Evolutionary conservation across 805 yeast genomes (phyloP).

Genomic region (Saccharomycopsis sp.): DNA sequence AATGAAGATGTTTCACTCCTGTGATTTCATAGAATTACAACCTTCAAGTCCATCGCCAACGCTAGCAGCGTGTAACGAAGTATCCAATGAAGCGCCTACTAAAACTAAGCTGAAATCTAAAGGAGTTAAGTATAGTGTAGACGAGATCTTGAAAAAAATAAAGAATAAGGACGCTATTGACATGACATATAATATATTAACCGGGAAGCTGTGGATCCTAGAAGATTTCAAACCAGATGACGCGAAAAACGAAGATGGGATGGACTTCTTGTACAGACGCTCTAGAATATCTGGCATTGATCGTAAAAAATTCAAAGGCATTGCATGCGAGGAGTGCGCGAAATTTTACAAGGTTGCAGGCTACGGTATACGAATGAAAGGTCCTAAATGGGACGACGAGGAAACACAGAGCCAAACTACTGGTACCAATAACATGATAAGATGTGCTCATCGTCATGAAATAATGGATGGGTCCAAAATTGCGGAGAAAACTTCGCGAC

Average conservation of each 20-base stretch:
- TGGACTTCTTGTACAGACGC: neutral
- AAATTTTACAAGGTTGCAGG: slow-evolving; percentile 10
- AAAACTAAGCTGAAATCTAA: neutral
- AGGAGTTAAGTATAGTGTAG: slow-evolving; percentile 8
- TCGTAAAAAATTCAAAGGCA: slow-evolving; percentile 1
- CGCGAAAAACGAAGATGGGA: slow-evolving; percentile 1
- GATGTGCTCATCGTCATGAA: slow-evolving; percentile 1
- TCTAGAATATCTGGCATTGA: neutral
- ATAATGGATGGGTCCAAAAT: neutral
- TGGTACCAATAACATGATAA: neutral
- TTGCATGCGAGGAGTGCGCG: slow-evolving; percentile 12
- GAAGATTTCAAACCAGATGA: slow-evolving; percentile 17
- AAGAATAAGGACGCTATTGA: slow-evolving; percentile 3
- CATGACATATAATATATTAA: slow-evolving; percentile 16
- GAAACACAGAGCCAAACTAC: neutral
- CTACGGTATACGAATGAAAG: slow-evolving; percentile 10
- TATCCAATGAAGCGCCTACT: neutral
- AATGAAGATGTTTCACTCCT: neutral
- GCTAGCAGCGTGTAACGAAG: neutral
- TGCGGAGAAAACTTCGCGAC: slow-evolving; percentile 2
- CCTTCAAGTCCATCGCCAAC: neutral
- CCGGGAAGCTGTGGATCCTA: slow-evolving; percentile 17
- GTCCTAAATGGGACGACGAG: slow-evolving; percentile 17
- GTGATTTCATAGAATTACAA: neutral
- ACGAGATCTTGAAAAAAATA: slow-evolving; percentile 7